A percentile compares a stretch with the other conserved stretches of the same genome.
Evolutionary conservation across 495 filamentous ascomycete genomes (phyloP).

Genomic region (Hypoxylon perforatum): DNA sequence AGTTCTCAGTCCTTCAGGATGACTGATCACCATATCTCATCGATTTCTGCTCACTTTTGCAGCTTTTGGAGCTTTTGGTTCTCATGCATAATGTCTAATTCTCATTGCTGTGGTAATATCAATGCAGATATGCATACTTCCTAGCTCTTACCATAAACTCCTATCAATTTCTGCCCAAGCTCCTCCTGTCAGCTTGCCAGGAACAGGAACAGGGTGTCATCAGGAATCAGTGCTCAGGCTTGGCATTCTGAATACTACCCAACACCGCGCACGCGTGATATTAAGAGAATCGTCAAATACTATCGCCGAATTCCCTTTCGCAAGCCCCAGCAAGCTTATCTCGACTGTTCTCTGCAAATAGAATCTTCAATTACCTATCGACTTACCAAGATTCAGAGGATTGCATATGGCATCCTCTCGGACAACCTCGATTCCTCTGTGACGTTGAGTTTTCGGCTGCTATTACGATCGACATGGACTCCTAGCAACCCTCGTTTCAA

Average conservation of each 20-base stretch:
- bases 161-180: slow-evolving; percentile 19
- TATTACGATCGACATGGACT: slow-evolving; percentile 45
- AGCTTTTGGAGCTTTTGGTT: too few relatives aligned
- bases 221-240: slow-evolving; percentile 24
- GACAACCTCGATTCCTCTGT: slow-evolving; percentile 20
- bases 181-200: slow-evolving; percentile 19
- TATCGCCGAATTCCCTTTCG: slow-evolving; percentile 15
- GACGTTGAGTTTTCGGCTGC: slow-evolving; percentile 20
- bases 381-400: slow-evolving; percentile 27
- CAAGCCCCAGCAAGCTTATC: slow-evolving; percentile 1
- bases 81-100: slow-evolving; percentile 37
- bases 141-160: slow-evolving; percentile 5
- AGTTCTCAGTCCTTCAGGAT: slow-evolving; percentile 30
- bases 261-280: slow-evolving; percentile 15
- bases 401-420: slow-evolving; percentile 30
- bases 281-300: slow-evolving; percentile 4
- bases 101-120: slow-evolving; percentile 21
- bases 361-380: slow-evolving; percentile 16
- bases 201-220: slow-evolving; percentile 33
- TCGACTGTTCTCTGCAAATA: slow-evolving; percentile 20
- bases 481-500: slow-evolving; percentile 41
- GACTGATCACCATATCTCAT: slow-evolving; percentile 11
- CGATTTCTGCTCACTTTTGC: slow-evolving; percentile 5
- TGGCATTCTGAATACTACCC: slow-evolving; percentile 35
- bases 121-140: slow-evolving; percentile 28